Conservation (phyloP, 177 flowering plant genomes). For the Tripterygium wilfordii region DNA sequence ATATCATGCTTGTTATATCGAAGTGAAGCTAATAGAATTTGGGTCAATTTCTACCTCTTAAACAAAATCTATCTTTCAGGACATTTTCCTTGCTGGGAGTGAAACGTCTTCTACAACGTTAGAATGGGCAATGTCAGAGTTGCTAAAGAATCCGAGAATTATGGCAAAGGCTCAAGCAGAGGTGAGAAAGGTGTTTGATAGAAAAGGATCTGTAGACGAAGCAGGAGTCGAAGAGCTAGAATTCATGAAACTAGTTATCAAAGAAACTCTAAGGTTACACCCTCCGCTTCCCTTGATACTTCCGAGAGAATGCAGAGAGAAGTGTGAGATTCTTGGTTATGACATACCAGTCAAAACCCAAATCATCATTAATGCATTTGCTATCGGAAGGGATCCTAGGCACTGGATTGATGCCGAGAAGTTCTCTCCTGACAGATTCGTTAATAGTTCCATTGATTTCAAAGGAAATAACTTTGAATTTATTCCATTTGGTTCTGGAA, state of each 20-base stretch:
- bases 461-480: conserved; percentile 2
- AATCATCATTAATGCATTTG: conserved; percentile 1
- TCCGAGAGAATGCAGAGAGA: conserved; percentile 5
- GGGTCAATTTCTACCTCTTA: neutral
- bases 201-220: neutral
- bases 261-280: conserved; percentile 5
- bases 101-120: neutral
- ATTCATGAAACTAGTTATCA: conserved; percentile 2
- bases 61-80: neutral
- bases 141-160: conserved; percentile 1
- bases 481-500: conserved; percentile 4
- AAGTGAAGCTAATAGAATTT: neutral
- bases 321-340: conserved; percentile 1
- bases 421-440: conserved; percentile 6
- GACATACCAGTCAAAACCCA: neutral
- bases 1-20: neutral
- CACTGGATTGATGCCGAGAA: conserved; percentile 4
- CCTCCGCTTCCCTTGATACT: conserved; percentile 7
- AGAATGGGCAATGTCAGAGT: conserved; percentile 16
- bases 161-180: neutral
- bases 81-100: conserved; percentile 2
- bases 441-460: conserved; percentile 3
- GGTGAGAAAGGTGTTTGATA: conserved; percentile 1
- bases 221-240: neutral
- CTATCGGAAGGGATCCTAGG: conserved; percentile 3